Percentiles rank a stretch among this genome's conserved stretches.
These are phyloP conservation scores for Leccinum subgranulosum DNA, from an alignment of 768 basidiomycete genomes.

Conservation along the genomic window DNA sequence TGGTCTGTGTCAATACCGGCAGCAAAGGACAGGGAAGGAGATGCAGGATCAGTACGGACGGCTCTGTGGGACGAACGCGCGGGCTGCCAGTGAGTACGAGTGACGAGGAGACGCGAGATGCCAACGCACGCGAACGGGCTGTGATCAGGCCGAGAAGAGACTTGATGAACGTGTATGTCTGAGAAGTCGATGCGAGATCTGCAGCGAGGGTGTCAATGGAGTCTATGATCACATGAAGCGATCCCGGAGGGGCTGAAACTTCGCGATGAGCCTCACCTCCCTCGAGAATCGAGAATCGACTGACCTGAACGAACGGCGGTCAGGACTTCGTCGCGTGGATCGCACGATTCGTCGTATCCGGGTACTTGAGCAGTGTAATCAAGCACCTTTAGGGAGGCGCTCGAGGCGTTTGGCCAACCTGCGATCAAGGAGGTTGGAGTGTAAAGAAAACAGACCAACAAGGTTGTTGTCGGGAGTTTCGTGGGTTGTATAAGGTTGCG, in stretches of 20 bases:
- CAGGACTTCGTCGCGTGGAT: conserved; percentile 38
- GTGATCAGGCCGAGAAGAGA: conserved; percentile 44
- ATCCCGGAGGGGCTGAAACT: conserved; percentile 37
- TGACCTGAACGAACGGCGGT: conserved; percentile 39
- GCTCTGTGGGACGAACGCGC: conserved; percentile 32
- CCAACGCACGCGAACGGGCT: conserved; percentile 46
- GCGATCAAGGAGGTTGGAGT: conserved; percentile 48
- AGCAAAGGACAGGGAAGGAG: conserved; percentile 47
- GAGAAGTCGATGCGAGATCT: conserved; percentile 54
- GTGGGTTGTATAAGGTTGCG: conserved; percentile 39
- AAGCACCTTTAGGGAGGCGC: conserved; percentile 35
- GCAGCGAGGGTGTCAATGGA: conserved; percentile 63
- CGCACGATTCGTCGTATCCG: conserved; percentile 44
- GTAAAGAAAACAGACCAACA: conserved; percentile 59
- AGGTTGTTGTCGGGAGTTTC: conserved; percentile 20
- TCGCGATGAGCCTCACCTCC: conserved; percentile 6
- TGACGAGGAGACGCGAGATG: background rate
- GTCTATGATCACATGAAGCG: conserved; percentile 68
- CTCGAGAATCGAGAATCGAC: background rate
- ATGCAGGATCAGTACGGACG: conserved; percentile 62
- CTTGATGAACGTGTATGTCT: conserved; percentile 50
- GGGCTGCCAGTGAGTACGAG: conserved; percentile 10
- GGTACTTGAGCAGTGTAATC: conserved; percentile 53
- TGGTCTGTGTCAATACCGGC: conserved; percentile 54
- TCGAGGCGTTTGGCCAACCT: conserved; percentile 17